phyloP scores from a whole-genome alignment of 305 asterid genomes.

The Rubia balearica region DNA sequence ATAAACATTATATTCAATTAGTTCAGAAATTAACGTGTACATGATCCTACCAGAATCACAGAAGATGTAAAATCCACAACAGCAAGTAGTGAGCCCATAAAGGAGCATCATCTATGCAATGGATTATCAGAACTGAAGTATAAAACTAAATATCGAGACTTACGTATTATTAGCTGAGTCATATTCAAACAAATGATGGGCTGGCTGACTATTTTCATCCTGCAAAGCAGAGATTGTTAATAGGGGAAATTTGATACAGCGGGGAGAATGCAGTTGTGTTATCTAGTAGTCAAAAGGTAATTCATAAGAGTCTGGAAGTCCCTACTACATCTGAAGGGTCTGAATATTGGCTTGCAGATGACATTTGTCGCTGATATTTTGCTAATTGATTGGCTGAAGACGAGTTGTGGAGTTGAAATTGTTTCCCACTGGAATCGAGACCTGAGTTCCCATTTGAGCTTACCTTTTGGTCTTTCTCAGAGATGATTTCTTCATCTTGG shows the following conservation, averaged over 20 bases:
- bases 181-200: conserved; percentile 41
- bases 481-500: conserved; percentile 65
- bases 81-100: not conserved
- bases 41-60: not conserved
- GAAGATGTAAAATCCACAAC: not conserved
- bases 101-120: not conserved
- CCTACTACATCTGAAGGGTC: conserved; percentile 69
- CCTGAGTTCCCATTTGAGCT: conserved; percentile 24
- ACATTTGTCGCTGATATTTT: conserved; percentile 51
- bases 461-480: conserved; percentile 55
- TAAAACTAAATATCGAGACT: conserved; percentile 24
- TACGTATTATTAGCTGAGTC: conserved; percentile 35
- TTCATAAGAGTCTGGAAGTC: conserved; percentile 6
- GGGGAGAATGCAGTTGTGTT: conserved; percentile 16
- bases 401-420: conserved; percentile 30
- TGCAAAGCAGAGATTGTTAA: conserved; percentile 31
- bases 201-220: conserved; percentile 50
- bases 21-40: not conserved
- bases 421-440: conserved; percentile 40
- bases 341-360: conserved; percentile 62
- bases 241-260: not conserved
- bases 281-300: not conserved
- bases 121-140: not conserved
- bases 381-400: conserved; percentile 23
- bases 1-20: conserved; percentile 16